Percentiles rank a stretch among this genome's conserved stretches.
Evolutionary conservation across 306 rosid species (phyloP).

Genomic region (Medicago arabica): DNA sequence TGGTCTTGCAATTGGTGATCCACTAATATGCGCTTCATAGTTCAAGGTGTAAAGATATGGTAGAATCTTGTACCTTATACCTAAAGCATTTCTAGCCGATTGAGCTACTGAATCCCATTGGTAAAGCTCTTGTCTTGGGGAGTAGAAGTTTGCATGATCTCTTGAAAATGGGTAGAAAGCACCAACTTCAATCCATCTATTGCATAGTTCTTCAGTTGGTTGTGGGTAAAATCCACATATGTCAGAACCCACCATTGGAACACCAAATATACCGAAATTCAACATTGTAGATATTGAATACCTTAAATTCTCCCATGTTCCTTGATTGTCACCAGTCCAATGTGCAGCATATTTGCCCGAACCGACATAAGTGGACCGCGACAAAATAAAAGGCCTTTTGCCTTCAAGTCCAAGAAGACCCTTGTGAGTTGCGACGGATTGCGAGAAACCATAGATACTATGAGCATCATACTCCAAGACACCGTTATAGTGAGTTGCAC

Average conservation of each 20-base stretch:
- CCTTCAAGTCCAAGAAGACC: constrained; percentile 85
- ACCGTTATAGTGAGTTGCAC: constrained; percentile 90
- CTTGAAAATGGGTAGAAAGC: constrained; percentile 98
- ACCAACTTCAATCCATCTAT: constrained; percentile 96
- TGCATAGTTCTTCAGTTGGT: constrained; percentile 97
- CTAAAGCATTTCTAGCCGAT: constrained; percentile 89
- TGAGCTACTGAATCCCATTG: constrained; percentile 90
- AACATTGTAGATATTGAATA: constrained; percentile 90
- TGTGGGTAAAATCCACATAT: constrained; percentile 93
- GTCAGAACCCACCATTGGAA: constrained; percentile 98
- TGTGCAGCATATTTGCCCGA: constrained; percentile 91
- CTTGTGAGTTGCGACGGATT: constrained; percentile 84
- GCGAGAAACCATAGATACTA: constrained; percentile 89
- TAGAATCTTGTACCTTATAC: constrained; percentile 82
- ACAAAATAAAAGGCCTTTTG: constrained; percentile 81
- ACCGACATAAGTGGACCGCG: constrained; percentile 91
- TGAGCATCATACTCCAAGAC: constrained; percentile 95
- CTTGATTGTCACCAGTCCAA: constrained; percentile 98
- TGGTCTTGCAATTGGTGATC: constrained; percentile 97
- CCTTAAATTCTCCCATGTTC: constrained; percentile 83
- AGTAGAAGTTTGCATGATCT: constrained; percentile 89
- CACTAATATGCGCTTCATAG: constrained; percentile 84
- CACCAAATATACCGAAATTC: constrained; percentile 93
- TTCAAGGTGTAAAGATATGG: constrained; percentile 93
- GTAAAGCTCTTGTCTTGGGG: constrained; percentile 98